Percentiles rank a stretch among this genome's conserved stretches.
Evolutionary conservation across 2,329 filamentous ascomycete genomes (phyloP).

Genomic region (Talaromyces amestolkiae): DNA sequence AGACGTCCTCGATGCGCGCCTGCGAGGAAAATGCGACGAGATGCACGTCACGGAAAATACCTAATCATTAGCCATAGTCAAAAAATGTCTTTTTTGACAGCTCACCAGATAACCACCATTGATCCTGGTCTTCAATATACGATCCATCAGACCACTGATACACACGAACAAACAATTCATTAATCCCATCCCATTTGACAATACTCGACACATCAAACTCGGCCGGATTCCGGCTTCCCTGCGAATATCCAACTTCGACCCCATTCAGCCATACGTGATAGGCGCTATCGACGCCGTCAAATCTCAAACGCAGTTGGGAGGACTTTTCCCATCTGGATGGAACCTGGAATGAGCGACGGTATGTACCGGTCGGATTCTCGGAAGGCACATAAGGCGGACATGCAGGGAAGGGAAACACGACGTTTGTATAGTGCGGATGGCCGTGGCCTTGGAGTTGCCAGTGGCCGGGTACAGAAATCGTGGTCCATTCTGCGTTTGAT

Average conservation of each 20-base stretch:
- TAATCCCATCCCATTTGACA: conserved; percentile 41
- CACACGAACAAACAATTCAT: conserved; percentile 56
- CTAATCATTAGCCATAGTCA: neutral
- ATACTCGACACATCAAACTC: conserved; percentile 65
- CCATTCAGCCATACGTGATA: conserved; percentile 70
- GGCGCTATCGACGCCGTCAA: conserved; percentile 58
- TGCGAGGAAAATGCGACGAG: neutral
- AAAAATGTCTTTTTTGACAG: neutral
- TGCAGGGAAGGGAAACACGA: conserved; percentile 63
- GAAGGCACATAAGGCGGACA: conserved; percentile 54
- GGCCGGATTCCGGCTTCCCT: conserved; percentile 65
- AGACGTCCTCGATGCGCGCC: neutral
- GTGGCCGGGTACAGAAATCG: conserved; percentile 61
- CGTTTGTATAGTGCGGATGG: conserved; percentile 66
- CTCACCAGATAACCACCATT: conserved; percentile 65
- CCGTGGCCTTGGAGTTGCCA: conserved; percentile 70
- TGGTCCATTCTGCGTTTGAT: conserved; percentile 11
- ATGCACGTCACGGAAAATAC: neutral
- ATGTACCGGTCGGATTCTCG: neutral
- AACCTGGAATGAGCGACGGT: neutral
- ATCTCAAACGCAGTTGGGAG: conserved; percentile 61
- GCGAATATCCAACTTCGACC: conserved; percentile 62
- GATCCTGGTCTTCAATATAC: conserved; percentile 66
- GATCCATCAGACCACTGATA: conserved; percentile 68
- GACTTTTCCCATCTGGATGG: conserved; percentile 31